These are phyloP conservation scores for Vigna reflexopilosa DNA, from an alignment of 306 rosid species.

Conservation along the genomic window DNA sequence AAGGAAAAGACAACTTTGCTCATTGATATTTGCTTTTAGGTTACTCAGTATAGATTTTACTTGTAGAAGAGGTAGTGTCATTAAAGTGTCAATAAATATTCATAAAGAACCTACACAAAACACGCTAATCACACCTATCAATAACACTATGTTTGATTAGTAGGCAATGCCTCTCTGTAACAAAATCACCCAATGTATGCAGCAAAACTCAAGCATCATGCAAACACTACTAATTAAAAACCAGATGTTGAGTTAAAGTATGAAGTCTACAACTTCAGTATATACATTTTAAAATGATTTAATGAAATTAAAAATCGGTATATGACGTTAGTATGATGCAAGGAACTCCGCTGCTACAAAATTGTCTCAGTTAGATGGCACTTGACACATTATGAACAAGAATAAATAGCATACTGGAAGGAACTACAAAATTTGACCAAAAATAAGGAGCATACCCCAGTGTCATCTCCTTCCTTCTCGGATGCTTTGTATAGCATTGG, in stretches of 20 bases:
- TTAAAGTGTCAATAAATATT: conserved; percentile 22
- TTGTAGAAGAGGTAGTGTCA: neutral
- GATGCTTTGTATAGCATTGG: conserved; percentile 71
- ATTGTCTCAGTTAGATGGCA: conserved; percentile 17
- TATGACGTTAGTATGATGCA: conserved; percentile 7
- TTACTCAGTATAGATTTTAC: neutral
- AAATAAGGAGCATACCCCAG: conserved; percentile 61
- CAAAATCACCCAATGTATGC: neutral
- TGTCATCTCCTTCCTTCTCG: conserved; percentile 77
- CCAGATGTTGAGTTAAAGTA: conserved; percentile 19
- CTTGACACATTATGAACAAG: conserved; percentile 24
- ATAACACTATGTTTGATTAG: conserved; percentile 22
- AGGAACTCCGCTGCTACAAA: conserved; percentile 16
- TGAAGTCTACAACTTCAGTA: neutral
- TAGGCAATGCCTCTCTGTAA: conserved; percentile 14
- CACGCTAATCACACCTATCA: conserved; percentile 34
- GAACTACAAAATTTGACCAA: neutral
- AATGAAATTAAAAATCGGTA: conserved; percentile 13
- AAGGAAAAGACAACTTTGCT: conserved; percentile 23
- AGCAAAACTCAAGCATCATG: conserved; percentile 19
- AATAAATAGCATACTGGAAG: conserved; percentile 9
- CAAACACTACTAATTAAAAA: conserved; percentile 29
- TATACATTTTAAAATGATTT: neutral
- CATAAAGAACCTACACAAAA: conserved; percentile 28
- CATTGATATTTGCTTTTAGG: conserved; percentile 3